Percentiles rank a stretch among this genome's conserved stretches.
Evolutionary conservation across 2,329 filamentous ascomycete species (phyloP).

Genomic region (Fusarium albidum): DNA sequence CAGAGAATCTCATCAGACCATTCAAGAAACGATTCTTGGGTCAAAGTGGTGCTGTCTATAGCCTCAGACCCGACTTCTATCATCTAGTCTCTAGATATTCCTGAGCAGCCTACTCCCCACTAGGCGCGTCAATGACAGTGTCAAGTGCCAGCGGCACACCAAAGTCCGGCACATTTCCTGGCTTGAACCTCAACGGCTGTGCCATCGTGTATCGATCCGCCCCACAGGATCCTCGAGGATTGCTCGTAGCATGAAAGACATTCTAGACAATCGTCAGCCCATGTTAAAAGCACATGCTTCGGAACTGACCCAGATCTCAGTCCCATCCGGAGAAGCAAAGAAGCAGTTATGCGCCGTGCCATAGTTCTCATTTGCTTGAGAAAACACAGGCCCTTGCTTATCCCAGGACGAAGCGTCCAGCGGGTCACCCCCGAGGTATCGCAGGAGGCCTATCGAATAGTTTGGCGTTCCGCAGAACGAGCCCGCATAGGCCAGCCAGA

Average conservation of each 20-base stretch:
- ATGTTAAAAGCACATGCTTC: too few relatives aligned
- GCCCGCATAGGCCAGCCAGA: constrained; percentile 60
- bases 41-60: too few relatives aligned
- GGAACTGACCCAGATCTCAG: constrained; percentile 54
- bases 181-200: constrained; percentile 4
- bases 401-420: constrained; percentile 54
- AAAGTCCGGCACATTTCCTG: constrained; percentile 1
- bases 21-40: too few relatives aligned
- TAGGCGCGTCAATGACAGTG: constrained; percentile 2
- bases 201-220: constrained; percentile 4
- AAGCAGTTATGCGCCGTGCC: constrained; percentile 65
- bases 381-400: constrained; percentile 59
- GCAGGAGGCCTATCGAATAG: constrained; percentile 61
- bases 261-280: constrained; percentile 2
- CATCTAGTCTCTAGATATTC: too few relatives aligned
- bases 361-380: constrained; percentile 61
- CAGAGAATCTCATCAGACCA: too few relatives aligned
- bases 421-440: constrained; percentile 60
- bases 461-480: constrained; percentile 62
- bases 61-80: too few relatives aligned
- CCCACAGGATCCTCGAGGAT: constrained; percentile 9
- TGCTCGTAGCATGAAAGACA: constrained; percentile 10
- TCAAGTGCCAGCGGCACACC: constrained; percentile 7
- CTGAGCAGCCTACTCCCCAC: constrained; percentile 13
- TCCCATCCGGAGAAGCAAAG: constrained; percentile 62